Base-by-base conservation (phyloP, 257 asterid genomes). In the Nicotiana sylvestris region DNA sequence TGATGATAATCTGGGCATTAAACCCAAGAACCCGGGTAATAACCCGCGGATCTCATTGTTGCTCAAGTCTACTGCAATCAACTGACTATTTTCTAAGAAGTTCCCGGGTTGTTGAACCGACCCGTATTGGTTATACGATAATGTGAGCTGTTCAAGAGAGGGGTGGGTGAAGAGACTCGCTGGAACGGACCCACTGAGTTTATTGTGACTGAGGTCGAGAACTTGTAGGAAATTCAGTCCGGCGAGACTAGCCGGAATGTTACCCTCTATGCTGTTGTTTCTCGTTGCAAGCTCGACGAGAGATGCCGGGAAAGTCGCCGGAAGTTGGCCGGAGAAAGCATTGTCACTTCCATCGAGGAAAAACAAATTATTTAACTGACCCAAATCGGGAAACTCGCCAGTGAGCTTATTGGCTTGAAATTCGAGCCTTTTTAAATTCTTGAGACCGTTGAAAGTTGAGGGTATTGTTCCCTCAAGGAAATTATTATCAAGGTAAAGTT, bases 301-400 rank as follows among this genome's bases (percentile, higher is more conserved):
- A 27, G 87, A 82, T 25, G 93, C 88, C 32, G 98, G 98, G 0
- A 91, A 78, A 2, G 17, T 43, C 49, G 83, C 84, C 84, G 97
- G 98, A 0, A 92, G 81, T 46, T 78, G 62, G 68, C 98, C 98
- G 88, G 97, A 88, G 86, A 95, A 80, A 32, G 83, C 81, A 61
- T 95, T 95, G 67, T 92, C 92, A 85, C 99, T 93, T 80, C 85
- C 97, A 87, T 93, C 97, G 30, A 95, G 76, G 66, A 82, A 90
- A 62, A 79, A 76, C 10, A 95, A 85, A 82, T 30, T 81, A 1
- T 37, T 39, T 85, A 95, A 92, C 56, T 83, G 91, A 64, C 88
- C 55, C 85, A 95, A 88, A 3, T 89, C 91, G 25, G 98, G 97
- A 16, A 93, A 86, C 86, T 81, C 72, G 76, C 93, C 90, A 32